A percentile compares a stretch with the other conserved stretches of the same genome.
These are phyloP conservation scores for Fragaria nilgerrensis DNA, from an alignment of 306 rosid species.

Conservation along the genomic window DNA sequence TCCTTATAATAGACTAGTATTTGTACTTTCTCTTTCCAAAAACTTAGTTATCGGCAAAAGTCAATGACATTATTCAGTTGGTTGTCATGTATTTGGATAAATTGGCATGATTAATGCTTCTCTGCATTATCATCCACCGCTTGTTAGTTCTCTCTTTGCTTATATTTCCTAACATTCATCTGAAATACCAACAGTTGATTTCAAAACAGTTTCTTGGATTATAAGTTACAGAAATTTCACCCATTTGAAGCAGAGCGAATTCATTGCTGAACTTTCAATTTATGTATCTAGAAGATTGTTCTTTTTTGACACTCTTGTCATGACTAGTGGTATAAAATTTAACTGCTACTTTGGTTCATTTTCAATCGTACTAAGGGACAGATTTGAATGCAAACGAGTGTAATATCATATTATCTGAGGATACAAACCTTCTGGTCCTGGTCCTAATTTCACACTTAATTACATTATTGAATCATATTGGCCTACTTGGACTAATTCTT, in stretches of 20 bases:
- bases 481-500: not conserved
- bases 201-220: not conserved
- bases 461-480: not conserved
- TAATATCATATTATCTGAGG: not conserved
- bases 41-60: slow-evolving; percentile 23
- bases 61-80: slow-evolving; percentile 25
- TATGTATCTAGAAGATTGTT: not conserved
- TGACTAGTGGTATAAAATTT: not conserved
- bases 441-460: not conserved
- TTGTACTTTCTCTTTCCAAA: slow-evolving; percentile 33
- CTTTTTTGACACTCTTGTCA: not conserved
- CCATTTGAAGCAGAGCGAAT: not conserved
- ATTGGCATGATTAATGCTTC: slow-evolving; percentile 27
- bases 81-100: slow-evolving; percentile 38
- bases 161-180: not conserved
- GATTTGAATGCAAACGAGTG: not conserved
- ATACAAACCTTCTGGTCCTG: not conserved
- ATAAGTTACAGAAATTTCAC: not conserved
- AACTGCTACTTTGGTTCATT: not conserved
- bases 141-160: not conserved
- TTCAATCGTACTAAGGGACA: not conserved
- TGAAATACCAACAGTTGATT: not conserved
- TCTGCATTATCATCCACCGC: not conserved
- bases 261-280: not conserved
- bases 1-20: slow-evolving; percentile 20